Percentiles rank a stretch among this genome's conserved stretches.
Evolutionary conservation across 108 stramenopile genomes (phyloP).

Genomic region (Cyclotella baltica): DNA sequence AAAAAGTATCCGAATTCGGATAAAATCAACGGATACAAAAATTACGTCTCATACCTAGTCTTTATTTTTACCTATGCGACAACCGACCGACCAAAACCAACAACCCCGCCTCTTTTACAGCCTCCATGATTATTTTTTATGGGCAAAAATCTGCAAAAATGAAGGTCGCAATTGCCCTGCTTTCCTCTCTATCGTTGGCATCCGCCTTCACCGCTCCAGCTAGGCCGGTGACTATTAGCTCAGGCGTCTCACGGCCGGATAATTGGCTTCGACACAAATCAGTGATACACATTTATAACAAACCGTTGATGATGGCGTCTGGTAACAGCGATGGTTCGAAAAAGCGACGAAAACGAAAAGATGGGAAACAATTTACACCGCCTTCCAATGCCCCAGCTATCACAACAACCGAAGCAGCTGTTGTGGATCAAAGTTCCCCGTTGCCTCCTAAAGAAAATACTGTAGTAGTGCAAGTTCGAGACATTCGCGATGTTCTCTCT

Average conservation of each 20-base stretch:
- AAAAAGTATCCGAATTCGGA: too few relatives aligned
- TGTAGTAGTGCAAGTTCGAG: conserved; percentile 63
- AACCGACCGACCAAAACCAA: neutral
- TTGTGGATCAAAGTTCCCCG: neutral
- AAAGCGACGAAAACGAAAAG: conserved; percentile 60
- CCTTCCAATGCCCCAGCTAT: neutral
- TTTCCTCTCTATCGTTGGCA: conserved; percentile 1
- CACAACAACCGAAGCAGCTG: neutral
- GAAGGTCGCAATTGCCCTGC: conserved; percentile 16
- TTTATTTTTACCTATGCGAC: too few relatives aligned
- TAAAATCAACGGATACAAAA: too few relatives aligned
- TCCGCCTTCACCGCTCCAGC: conserved; percentile 33
- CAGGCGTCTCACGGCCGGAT: neutral
- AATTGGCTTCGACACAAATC: neutral
- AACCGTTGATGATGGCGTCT: neutral
- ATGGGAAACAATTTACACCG: conserved; percentile 43
- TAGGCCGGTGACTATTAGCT: neutral
- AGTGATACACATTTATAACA: neutral
- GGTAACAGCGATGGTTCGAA: conserved; percentile 18
- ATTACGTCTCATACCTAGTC: too few relatives aligned
- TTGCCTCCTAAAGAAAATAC: conserved; percentile 47
- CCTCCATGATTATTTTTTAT: too few relatives aligned
- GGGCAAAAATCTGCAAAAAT: too few relatives aligned
- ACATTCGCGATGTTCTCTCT: conserved; percentile 65
- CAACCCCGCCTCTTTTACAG: too few relatives aligned